Percentiles rank a stretch among this genome's conserved stretches.
Conservation (phyloP, 148 eudicot species). For the Salicornia ramosissima region DNA sequence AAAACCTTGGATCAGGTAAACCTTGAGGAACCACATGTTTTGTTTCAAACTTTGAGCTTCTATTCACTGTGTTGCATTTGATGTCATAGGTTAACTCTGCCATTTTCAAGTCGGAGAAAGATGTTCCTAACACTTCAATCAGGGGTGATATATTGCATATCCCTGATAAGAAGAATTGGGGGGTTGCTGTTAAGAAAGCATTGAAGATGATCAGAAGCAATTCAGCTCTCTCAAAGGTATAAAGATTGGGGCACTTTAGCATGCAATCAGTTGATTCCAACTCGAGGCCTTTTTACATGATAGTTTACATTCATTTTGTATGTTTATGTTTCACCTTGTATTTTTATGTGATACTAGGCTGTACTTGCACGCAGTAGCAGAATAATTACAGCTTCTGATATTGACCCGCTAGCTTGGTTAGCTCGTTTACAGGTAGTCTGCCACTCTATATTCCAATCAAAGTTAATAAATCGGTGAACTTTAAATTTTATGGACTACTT, state of each 20-base stretch:
- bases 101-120: constrained; percentile 34
- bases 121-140: constrained; percentile 38
- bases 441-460: neutral
- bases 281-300: neutral
- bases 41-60: neutral
- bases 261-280: neutral
- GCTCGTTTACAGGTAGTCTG: constrained; percentile 69
- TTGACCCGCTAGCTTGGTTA: constrained; percentile 83
- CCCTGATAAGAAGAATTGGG: constrained; percentile 66
- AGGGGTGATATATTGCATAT: constrained; percentile 37
- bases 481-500: neutral
- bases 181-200: constrained; percentile 59
- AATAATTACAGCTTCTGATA: constrained; percentile 55
- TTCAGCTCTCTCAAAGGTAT: constrained; percentile 74
- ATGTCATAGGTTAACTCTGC: constrained; percentile 50
- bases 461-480: neutral
- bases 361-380: constrained; percentile 98
- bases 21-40: constrained; percentile 10
- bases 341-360: constrained; percentile 43
- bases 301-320: neutral
- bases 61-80: constrained; percentile 11
- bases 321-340: neutral
- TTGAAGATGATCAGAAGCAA: constrained; percentile 58
- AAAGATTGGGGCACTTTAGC: neutral
- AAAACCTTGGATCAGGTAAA: constrained; percentile 64